phyloP scores from a whole-genome alignment of 768 basidiomycete species.

The Mycena galericulata region DNA sequence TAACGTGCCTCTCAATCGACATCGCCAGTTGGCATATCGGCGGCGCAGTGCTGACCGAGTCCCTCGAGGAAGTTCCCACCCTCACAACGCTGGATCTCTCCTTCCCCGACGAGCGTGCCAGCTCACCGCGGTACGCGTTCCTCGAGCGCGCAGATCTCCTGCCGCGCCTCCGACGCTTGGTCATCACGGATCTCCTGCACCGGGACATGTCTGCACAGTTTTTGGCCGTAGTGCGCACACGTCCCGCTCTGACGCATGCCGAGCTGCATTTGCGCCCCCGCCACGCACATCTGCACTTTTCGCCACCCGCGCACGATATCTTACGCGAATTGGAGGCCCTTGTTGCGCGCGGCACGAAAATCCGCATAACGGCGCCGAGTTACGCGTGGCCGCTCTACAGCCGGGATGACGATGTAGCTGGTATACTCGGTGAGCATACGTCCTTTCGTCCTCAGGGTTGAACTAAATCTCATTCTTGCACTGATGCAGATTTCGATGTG shows the following conservation, averaged over 20 bases:
- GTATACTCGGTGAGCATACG: not conserved
- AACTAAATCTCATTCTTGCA: not conserved
- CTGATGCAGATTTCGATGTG: not conserved
- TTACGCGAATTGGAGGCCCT: not conserved
- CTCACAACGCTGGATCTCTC: too few relatives aligned
- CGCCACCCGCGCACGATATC: not conserved
- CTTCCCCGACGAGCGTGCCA: too few relatives aligned
- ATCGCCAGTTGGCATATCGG: too few relatives aligned
- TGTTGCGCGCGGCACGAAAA: not conserved
- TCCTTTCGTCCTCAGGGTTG: not conserved
- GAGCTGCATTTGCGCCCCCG: slow-evolving; percentile 1
- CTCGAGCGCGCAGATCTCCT: too few relatives aligned
- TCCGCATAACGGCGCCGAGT: not conserved
- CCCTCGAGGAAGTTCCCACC: too few relatives aligned
- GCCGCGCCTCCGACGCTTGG: not conserved
- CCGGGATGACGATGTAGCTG: not conserved
- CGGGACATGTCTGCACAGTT: not conserved
- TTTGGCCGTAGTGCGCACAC: not conserved
- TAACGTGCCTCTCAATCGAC: too few relatives aligned
- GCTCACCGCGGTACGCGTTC: too few relatives aligned
- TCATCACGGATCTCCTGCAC: not conserved
- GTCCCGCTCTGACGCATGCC: not conserved
- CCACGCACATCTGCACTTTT: not conserved
- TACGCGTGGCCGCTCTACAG: not conserved
- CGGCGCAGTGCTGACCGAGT: too few relatives aligned